A percentile compares a stretch with the other conserved stretches of the same genome.
Evolutionary conservation across 225 moss, liverwort and hornwort species (phyloP).

Genomic region (Thuidium tamariscinum): DNA sequence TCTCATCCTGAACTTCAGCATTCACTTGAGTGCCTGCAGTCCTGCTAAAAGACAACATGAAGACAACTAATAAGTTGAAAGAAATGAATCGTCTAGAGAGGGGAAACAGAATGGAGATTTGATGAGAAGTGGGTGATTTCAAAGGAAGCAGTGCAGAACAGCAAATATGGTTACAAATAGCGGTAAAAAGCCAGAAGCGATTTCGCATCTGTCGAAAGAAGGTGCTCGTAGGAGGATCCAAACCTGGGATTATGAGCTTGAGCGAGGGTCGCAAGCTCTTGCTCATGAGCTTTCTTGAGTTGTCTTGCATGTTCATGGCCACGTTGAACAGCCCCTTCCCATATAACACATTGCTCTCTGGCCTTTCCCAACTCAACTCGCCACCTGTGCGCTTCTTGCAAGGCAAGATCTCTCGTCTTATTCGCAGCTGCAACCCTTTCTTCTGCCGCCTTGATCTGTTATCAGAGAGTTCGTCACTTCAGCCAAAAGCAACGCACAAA

Average conservation of each 20-base stretch:
- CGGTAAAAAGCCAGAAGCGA: not conserved
- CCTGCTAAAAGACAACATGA: not conserved
- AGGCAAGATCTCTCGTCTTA: constrained; percentile 74
- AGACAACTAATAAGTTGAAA: not conserved
- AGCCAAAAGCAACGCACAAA: not conserved
- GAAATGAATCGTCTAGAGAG: not conserved
- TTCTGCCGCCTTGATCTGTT: constrained; percentile 75
- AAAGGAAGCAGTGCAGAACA: not conserved
- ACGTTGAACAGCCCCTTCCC: constrained; percentile 82
- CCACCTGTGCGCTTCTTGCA: constrained; percentile 96
- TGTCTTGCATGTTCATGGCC: constrained; percentile 71
- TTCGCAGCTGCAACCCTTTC: constrained; percentile 61
- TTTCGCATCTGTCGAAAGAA: not conserved
- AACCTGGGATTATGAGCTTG: constrained; percentile 28
- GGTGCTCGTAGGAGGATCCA: not conserved
- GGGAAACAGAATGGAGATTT: not conserved
- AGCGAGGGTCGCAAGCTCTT: constrained; percentile 26
- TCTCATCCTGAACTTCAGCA: constrained; percentile 2
- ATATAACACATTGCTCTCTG: constrained; percentile 84
- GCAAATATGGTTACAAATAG: not conserved
- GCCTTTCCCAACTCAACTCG: constrained; percentile 90
- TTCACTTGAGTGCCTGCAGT: not conserved
- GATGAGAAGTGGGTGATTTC: not conserved
- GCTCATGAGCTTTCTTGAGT: constrained; percentile 37
- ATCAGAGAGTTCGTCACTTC: constrained; percentile 6